phyloP scores from a whole-genome alignment of 305 asterid species.

The Euphrasia arctica region DNA sequence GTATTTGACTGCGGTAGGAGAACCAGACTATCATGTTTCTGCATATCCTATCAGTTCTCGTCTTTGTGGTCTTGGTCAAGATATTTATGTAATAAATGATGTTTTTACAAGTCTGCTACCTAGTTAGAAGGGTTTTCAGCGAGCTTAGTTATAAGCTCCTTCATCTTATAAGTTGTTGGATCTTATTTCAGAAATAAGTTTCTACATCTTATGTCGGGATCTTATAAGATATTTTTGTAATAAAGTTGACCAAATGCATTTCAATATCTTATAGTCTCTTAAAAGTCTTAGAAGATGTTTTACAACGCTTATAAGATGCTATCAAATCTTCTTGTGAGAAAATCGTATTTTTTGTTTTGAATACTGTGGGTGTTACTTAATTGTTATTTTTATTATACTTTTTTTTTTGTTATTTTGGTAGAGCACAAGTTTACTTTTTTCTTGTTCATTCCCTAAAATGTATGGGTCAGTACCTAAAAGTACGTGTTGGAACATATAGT shows the following conservation, averaged over 20 bases:
- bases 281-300: no score
- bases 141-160: not conserved
- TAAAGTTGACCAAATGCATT: no score
- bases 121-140: not conserved
- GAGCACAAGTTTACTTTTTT: not conserved
- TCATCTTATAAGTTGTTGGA: conserved; percentile 1
- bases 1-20: no score
- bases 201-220: not conserved
- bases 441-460: conserved; percentile 15
- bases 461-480: conserved; percentile 4
- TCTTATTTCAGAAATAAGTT: not conserved
- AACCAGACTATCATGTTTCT: no score
- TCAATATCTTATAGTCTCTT: no score
- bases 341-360: no score
- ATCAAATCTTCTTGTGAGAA: conserved; percentile 3
- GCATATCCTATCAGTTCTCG: not conserved
- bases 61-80: conserved; percentile 11
- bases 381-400: no score
- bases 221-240: not conserved
- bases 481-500: conserved; percentile 13
- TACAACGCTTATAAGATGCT: not conserved
- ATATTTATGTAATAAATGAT: conserved; percentile 16
- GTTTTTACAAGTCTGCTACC: not conserved
- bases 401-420: not conserved
- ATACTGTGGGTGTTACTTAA: no score